These are phyloP conservation scores for Talaromyces verruculosus DNA, from an alignment of 2,329 filamentous ascomycete genomes.

Conservation along the genomic window DNA sequence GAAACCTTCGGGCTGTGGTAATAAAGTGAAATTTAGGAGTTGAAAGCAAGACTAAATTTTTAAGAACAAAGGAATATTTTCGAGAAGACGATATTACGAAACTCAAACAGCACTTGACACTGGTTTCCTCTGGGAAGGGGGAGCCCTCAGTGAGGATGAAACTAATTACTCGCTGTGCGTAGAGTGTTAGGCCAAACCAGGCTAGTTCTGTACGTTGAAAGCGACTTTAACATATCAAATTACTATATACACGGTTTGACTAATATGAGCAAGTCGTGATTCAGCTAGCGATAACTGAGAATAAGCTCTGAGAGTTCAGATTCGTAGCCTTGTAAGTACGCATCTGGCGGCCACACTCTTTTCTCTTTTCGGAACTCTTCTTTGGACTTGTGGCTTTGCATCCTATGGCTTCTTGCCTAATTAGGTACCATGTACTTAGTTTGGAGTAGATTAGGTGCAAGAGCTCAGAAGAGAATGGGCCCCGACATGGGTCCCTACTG, in stretches of 20 bases:
- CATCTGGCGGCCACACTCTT: not conserved
- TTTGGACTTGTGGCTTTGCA: not conserved
- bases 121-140: not conserved
- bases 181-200: not conserved
- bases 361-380: not conserved
- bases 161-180: not conserved
- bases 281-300: not conserved
- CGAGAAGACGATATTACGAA: not conserved
- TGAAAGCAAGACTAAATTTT: not conserved
- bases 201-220: not conserved
- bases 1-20: not conserved
- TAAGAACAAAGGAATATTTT: not conserved
- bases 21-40: not conserved
- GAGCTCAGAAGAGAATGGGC: not conserved
- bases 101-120: not conserved
- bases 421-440: not conserved
- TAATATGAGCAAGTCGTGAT: not conserved
- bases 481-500: not conserved
- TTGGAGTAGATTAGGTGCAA: not conserved
- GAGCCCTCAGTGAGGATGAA: not conserved
- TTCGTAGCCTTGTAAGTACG: not conserved
- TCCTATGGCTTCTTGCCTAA: not conserved
- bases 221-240: not conserved
- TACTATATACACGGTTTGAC: not conserved
- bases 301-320: not conserved